phyloP scores from a whole-genome alignment of 129 eudicot species.

The Arctium minus region DNA sequence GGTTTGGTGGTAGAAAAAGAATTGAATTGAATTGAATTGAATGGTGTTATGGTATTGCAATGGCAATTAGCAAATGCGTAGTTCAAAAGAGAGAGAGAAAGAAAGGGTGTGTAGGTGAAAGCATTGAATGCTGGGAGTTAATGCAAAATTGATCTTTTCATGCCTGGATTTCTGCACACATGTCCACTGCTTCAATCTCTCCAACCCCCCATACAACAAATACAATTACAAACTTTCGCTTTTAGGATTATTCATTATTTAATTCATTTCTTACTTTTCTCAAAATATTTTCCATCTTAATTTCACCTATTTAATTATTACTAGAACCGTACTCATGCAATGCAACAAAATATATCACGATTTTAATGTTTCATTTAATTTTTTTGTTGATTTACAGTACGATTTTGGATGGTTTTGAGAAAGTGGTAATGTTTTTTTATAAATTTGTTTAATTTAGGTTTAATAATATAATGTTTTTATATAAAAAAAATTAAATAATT shows the following conservation, averaged over 20 bases:
- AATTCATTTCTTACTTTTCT: neutral
- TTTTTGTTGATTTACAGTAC: too few species aligned
- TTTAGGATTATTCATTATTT: neutral
- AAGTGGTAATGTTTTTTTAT: too few species aligned
- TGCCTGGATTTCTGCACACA: conserved; percentile 68
- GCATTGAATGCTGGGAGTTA: conserved; percentile 66
- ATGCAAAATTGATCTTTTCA: conserved; percentile 71
- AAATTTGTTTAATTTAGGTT: too few species aligned
- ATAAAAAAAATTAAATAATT: too few species aligned
- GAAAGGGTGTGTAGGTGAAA: conserved; percentile 63
- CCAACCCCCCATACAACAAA: neutral
- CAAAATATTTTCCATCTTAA: neutral
- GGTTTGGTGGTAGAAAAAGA: conserved; percentile 23
- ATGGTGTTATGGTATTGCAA: conserved; percentile 27
- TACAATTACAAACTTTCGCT: neutral
- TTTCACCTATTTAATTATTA: neutral
- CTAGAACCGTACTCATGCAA: too few species aligned
- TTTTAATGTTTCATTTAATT: too few species aligned
- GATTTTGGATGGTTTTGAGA: too few species aligned
- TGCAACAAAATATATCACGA: too few species aligned
- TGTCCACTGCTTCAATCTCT: conserved; percentile 29
- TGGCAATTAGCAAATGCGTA: neutral
- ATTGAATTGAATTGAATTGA: neutral
- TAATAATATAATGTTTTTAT: too few species aligned
- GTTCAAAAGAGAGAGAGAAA: conserved; percentile 28